These are phyloP conservation scores for Verticillium tricorpus DNA, from an alignment of 2,329 filamentous ascomycete genomes.

Conservation along the genomic window DNA sequence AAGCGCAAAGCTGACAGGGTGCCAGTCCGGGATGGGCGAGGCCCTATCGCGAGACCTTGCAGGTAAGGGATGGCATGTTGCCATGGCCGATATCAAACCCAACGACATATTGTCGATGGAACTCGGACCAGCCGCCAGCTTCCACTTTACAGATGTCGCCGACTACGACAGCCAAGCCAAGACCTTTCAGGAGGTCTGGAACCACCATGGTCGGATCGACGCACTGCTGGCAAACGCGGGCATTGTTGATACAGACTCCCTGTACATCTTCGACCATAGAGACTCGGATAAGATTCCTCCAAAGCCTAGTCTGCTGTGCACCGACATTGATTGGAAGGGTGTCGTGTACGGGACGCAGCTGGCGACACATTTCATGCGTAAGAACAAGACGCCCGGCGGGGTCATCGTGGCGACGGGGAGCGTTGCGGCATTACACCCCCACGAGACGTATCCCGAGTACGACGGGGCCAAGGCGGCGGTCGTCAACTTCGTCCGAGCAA, in stretches of 20 bases:
- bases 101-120: conserved; percentile 22
- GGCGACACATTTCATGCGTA: conserved; percentile 49
- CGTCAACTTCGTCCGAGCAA: conserved; percentile 32
- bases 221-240: conserved; percentile 45
- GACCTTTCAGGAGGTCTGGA: conserved; percentile 36
- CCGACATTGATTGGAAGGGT: conserved; percentile 47
- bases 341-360: conserved; percentile 44
- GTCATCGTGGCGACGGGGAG: conserved; percentile 39
- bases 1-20: not conserved
- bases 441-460: conserved; percentile 41
- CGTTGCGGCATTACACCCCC: conserved; percentile 37
- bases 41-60: conserved; percentile 29
- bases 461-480: conserved; percentile 46
- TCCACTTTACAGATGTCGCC: conserved; percentile 39
- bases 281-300: conserved; percentile 27
- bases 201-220: conserved; percentile 40
- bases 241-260: conserved; percentile 38
- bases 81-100: conserved; percentile 31
- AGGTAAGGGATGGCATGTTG: conserved; percentile 24
- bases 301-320: conserved; percentile 37
- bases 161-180: conserved; percentile 38
- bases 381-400: conserved; percentile 37
- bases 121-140: conserved; percentile 32
- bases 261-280: conserved; percentile 31
- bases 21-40: conserved; percentile 41